Evolutionary conservation across 2,329 filamentous ascomycete species (phyloP).

Genomic region (Nigrospora sphaerica): DNA sequence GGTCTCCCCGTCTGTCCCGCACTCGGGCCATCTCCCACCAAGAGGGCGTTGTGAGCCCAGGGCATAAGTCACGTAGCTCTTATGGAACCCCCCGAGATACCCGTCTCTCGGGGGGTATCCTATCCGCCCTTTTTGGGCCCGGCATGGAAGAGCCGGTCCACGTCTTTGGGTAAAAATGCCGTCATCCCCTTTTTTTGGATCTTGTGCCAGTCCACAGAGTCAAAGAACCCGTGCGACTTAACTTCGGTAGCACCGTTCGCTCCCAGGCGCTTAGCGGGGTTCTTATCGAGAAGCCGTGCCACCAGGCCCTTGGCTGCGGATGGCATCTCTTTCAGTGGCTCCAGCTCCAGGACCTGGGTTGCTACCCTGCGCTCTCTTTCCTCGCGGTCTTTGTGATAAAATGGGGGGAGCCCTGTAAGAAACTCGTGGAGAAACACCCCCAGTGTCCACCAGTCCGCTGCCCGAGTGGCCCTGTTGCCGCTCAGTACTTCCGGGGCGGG

Average conservation of each 20-base stretch:
- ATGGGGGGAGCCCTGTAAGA: background rate
- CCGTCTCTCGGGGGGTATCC: too few relatives aligned
- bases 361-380: background rate
- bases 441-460: background rate
- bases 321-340: background rate
- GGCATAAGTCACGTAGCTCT: too few relatives aligned
- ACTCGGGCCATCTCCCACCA: background rate
- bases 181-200: background rate
- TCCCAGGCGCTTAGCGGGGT: background rate
- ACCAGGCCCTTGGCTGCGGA: background rate
- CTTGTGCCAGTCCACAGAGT: background rate
- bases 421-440: background rate
- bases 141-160: too few relatives aligned
- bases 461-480: background rate
- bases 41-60: too few relatives aligned
- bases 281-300: background rate
- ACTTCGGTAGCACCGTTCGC: background rate
- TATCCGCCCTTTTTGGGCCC: too few relatives aligned
- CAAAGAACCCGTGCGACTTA: background rate
- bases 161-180: too few relatives aligned
- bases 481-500: background rate
- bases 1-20: background rate
- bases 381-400: background rate
- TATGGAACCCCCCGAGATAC: too few relatives aligned
- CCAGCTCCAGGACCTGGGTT: too few relatives aligned